Evolutionary conservation across 805 yeast genomes (phyloP), one percentile per base, ranked within the genome.

Genomic region (Ogataea allantospora): DNA sequence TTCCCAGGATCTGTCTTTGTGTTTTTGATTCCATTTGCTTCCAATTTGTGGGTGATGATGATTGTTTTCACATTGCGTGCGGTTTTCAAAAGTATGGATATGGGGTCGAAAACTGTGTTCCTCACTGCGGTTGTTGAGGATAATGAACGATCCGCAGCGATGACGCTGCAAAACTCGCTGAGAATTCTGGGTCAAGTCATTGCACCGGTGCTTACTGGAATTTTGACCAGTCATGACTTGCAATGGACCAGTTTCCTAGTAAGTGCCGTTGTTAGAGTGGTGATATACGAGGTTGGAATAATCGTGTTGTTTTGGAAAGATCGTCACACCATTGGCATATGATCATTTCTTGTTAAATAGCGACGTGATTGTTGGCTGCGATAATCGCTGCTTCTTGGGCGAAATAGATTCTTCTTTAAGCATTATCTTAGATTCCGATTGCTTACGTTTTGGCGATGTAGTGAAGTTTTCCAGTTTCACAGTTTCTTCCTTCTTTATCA

Each of bases 51-150:
- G 3, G 30, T 57, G 8, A 62, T 73, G 42, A 40, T 67, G 34
- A 46, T 57, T 10, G 51, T 65, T 4, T 42, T 65, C 27, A 44
- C 67, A 3, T 41, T 62, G 10, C 57, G 75, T 49, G 63, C 71
- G 1, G 47, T 61, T 2, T 65, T 71, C 23, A 69, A 70, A 44
- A 56, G 70, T 16, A 70, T 71, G 75, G 77, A 71, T 43, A 58
- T 66, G 19, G 72, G 75, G 1, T 70, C 76, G 7, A 71, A 71
- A 38, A 71, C 68, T 32, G 73, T 71, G 4, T 70, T 71, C 43
- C 56, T 70, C 15, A 69, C 73, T 7, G 54, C 73, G 0, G 55
- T 66, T 21, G 67, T 66, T 5, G 55, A 66, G 5, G 66, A 66
- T 18, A 49, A 55, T 21, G 70, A 67, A 37, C 51, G 74, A 33